These are phyloP conservation scores for Globisporangium alternatum DNA, from an alignment of 352 stramenopile genomes.

Conservation along the genomic window DNA sequence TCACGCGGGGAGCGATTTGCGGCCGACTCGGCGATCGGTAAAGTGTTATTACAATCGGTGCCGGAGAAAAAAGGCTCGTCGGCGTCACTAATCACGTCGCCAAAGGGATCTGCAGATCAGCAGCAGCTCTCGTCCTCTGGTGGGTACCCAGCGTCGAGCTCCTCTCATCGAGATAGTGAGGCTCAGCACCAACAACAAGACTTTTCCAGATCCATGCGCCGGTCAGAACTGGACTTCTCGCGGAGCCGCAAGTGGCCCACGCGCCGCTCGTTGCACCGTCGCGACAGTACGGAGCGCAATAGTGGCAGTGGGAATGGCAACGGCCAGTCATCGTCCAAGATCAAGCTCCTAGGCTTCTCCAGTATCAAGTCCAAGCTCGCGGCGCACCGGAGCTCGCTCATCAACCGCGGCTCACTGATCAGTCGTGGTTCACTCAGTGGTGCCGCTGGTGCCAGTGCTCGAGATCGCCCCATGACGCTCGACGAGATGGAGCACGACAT, in stretches of 20 bases:
- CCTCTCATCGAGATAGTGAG: not conserved
- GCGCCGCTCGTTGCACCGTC: conserved; percentile 11
- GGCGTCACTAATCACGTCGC: not conserved
- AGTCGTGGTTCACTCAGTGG: conserved; percentile 13
- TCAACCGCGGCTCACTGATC: conserved; percentile 20
- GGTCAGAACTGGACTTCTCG: conserved; percentile 36
- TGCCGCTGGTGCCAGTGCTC: conserved; percentile 15
- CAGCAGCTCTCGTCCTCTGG: not conserved
- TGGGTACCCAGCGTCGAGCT: not conserved
- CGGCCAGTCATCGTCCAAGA: conserved; percentile 1
- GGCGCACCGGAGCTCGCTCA: conserved; percentile 4
- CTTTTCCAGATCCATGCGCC: conserved; percentile 15
- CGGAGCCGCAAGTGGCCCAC: conserved; percentile 18
- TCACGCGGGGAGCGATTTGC: conserved; percentile 38
- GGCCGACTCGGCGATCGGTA: conserved; percentile 44
- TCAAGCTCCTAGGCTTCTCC: conserved; percentile 15
- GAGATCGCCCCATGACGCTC: conserved; percentile 15
- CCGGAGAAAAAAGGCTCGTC: not conserved
- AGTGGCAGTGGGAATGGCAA: not conserved
- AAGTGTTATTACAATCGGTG: conserved; percentile 33
- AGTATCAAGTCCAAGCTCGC: conserved; percentile 18
- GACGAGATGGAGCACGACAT: conserved; percentile 13
- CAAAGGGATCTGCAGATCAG: not conserved
- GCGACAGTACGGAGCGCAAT: conserved; percentile 5
- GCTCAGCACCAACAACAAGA: not conserved